Percentiles rank a stretch among this genome's conserved stretches.
Evolutionary conservation across 768 basidiomycete genomes (phyloP).

Genomic region (Exidia glandulosa): DNA sequence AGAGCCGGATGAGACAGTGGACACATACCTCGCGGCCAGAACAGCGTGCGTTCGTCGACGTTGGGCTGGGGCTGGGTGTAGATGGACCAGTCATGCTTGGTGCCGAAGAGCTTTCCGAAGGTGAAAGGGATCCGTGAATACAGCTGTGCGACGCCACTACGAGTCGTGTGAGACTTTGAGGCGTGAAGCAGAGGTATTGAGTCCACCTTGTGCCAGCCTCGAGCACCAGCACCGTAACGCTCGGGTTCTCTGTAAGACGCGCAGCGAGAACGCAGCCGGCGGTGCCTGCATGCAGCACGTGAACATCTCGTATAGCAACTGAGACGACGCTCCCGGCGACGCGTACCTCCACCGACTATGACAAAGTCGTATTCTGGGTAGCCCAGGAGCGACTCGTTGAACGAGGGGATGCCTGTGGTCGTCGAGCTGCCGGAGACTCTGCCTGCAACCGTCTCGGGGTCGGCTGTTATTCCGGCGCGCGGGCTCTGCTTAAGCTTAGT

Average conservation of each 20-base stretch:
- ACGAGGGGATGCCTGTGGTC: not conserved
- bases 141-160: not conserved
- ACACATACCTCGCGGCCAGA: slow-evolving; percentile 5
- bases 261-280: slow-evolving; percentile 53
- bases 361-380: slow-evolving; percentile 25
- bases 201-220: slow-evolving; percentile 51
- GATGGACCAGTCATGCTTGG: not conserved
- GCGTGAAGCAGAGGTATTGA: not conserved
- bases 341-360: slow-evolving; percentile 25
- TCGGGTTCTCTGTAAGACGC: slow-evolving; percentile 45
- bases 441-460: not conserved
- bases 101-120: not conserved
- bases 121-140: slow-evolving; percentile 1
- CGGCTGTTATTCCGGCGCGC: not conserved
- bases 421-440: not conserved
- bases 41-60: not conserved
- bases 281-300: slow-evolving; percentile 31
- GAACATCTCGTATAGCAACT: not conserved
- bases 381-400: slow-evolving; percentile 2
- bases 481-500: not conserved
- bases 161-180: not conserved
- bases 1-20: not conserved
- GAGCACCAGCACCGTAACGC: slow-evolving; percentile 41
- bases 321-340: not conserved
- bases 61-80: slow-evolving; percentile 3